Evolutionary conservation across 1,284 basidiomycete species (phyloP).

Genomic region (Pseudozyma hubeiensis): DNA sequence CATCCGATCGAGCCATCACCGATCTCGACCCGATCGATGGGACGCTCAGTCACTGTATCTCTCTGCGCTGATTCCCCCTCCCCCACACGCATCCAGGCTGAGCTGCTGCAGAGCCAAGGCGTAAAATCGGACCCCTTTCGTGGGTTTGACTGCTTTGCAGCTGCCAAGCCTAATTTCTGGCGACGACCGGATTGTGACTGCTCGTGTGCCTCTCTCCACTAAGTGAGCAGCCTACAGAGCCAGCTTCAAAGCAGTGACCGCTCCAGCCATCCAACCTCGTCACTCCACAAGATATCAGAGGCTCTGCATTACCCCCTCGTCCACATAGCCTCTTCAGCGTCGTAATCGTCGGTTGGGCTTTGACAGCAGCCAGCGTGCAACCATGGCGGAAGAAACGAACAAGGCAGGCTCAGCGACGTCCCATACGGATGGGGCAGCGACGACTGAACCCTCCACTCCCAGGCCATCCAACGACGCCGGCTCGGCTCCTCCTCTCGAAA

Average conservation of each 20-base stretch:
- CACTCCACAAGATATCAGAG: too few relatives aligned
- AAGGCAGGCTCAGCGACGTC: slow-evolving; percentile 5
- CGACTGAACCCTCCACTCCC: slow-evolving; percentile 1
- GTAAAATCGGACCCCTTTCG: not conserved
- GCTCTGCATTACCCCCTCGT: too few relatives aligned
- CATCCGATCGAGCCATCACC: too few relatives aligned
- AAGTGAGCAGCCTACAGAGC: too few relatives aligned
- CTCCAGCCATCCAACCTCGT: too few relatives aligned
- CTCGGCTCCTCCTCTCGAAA: slow-evolving; percentile 28
- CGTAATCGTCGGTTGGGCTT: not conserved
- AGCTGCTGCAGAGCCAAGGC: not conserved
- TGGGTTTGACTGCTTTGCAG: too few relatives aligned
- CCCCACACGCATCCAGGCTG: slow-evolving; percentile 1
- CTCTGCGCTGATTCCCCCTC: not conserved
- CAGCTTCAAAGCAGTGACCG: too few relatives aligned
- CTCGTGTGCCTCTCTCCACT: slow-evolving; percentile 3
- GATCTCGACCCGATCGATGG: too few relatives aligned
- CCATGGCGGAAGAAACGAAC: slow-evolving; percentile 16
- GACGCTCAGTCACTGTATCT: not conserved
- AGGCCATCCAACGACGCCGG: slow-evolving; percentile 19
- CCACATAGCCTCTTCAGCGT: too few relatives aligned
- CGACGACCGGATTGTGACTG: not conserved
- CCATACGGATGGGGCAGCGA: slow-evolving; percentile 2
- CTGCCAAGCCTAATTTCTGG: not conserved
- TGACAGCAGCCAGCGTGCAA: not conserved